Conservation (phyloP, 352 stramenopile species). For the Peronosclerospora sorghi region DNA sequence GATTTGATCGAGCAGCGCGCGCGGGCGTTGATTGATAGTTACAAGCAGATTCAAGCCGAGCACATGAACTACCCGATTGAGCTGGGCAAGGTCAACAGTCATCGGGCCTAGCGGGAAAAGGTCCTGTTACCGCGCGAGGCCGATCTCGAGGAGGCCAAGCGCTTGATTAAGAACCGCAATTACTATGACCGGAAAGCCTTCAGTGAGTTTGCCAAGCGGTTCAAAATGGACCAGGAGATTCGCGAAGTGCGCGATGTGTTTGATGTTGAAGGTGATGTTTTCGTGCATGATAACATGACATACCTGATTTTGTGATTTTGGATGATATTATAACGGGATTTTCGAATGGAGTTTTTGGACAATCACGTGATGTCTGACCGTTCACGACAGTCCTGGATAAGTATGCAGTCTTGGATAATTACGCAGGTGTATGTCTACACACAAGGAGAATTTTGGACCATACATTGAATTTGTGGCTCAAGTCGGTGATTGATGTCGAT, state of each 20-base stretch:
- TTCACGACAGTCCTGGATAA: too few relatives aligned
- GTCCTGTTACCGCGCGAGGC: constrained; percentile 52
- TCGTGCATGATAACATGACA: too few relatives aligned
- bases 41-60: constrained; percentile 83
- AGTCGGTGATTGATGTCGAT: constrained; percentile 58
- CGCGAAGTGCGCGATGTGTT: constrained; percentile 82
- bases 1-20: constrained; percentile 82
- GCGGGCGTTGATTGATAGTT: constrained; percentile 70
- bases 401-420: too few relatives aligned
- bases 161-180: constrained; percentile 78
- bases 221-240: constrained; percentile 65
- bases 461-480: too few relatives aligned
- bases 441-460: too few relatives aligned
- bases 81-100: constrained; percentile 73
- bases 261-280: too few relatives aligned
- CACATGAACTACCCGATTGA: constrained; percentile 79
- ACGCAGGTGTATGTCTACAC: too few relatives aligned
- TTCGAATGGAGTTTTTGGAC: too few relatives aligned
- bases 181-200: constrained; percentile 83
- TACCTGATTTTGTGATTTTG: too few relatives aligned
- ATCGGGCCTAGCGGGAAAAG: constrained; percentile 60
- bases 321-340: too few relatives aligned
- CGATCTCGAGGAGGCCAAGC: constrained; percentile 66
- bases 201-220: constrained; percentile 70
- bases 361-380: too few relatives aligned